Evolutionary conservation across 2,329 filamentous ascomycete genomes (phyloP).

Genomic region (Cladosporium sp.): DNA sequence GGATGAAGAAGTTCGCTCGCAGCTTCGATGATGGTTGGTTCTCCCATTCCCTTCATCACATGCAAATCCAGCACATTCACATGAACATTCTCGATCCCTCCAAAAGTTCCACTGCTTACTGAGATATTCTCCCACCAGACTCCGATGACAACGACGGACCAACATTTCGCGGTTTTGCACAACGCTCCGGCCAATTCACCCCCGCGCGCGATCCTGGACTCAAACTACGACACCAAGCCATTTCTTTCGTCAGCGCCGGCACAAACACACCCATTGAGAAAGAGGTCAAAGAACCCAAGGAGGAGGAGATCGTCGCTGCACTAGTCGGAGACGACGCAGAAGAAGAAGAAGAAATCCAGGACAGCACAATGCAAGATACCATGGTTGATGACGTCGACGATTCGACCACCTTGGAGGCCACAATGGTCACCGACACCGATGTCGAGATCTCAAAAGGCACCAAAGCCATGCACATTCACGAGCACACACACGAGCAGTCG

Average conservation of each 20-base stretch:
- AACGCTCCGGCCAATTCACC: constrained; percentile 19
- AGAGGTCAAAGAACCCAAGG: constrained; percentile 18
- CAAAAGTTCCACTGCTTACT: no score
- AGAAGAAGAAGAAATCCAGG: constrained; percentile 20
- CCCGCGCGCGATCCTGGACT: constrained; percentile 45
- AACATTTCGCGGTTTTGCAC: constrained; percentile 28
- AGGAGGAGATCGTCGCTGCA: constrained; percentile 15
- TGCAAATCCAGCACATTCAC: background rate
- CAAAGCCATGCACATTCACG: constrained; percentile 13
- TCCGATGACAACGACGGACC: constrained; percentile 7
- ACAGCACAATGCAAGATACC: constrained; percentile 1
- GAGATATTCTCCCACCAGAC: no score
- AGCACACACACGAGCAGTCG: constrained; percentile 6
- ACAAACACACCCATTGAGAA: constrained; percentile 35
- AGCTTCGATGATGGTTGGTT: constrained; percentile 12
- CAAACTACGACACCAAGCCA: constrained; percentile 52
- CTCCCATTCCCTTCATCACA: constrained; percentile 4
- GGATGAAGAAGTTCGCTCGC: constrained; percentile 11
- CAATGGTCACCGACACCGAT: constrained; percentile 29
- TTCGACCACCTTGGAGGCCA: constrained; percentile 21
- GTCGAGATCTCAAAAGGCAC: constrained; percentile 25
- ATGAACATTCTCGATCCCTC: no score
- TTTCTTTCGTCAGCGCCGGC: constrained; percentile 60
- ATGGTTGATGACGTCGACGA: constrained; percentile 8
- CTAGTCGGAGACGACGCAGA: constrained; percentile 19